These are phyloP conservation scores for Chlamydomonas reinhardtii DNA, from an alignment of 163 green algal species.

Conservation along the genomic window DNA sequence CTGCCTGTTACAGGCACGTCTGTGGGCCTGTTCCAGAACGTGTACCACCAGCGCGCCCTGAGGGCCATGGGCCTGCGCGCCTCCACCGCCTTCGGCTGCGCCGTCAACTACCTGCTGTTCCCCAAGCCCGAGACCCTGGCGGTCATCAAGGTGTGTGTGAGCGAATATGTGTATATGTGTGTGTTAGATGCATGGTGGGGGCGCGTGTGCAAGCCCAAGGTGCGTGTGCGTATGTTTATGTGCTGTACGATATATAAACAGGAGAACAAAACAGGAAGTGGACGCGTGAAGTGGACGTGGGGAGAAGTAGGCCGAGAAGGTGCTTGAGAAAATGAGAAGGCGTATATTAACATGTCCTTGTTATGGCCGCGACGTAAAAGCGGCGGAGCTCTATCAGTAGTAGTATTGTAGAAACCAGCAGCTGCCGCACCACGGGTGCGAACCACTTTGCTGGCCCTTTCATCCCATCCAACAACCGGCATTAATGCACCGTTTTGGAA, in stretches of 20 bases:
- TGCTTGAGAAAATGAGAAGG: too few species aligned
- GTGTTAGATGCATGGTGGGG: neutral
- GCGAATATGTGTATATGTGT: too few species aligned
- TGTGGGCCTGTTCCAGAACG: slow-evolving; percentile 8
- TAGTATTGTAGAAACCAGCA: too few species aligned
- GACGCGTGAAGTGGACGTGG: neutral
- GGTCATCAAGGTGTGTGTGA: neutral
- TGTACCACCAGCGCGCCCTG: neutral
- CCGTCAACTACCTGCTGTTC: slow-evolving; percentile 16
- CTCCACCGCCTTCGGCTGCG: slow-evolving; percentile 7
- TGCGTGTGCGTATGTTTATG: neutral
- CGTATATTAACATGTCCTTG: too few species aligned
- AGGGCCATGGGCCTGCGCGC: neutral
- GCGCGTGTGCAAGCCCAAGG: neutral
- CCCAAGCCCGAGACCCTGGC: neutral
- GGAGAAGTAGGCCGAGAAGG: too few species aligned
- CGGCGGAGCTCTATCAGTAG: too few species aligned
- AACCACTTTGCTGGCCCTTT: too few species aligned
- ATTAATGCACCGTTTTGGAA: too few species aligned
- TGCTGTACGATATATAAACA: too few species aligned
- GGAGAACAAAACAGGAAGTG: neutral
- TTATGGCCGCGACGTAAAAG: too few species aligned
- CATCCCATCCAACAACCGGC: too few species aligned
- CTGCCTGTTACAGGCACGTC: neutral
- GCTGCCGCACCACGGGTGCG: too few species aligned